A percentile compares a stretch with the other conserved stretches of the same genome.
Conservation (phyloP, 352 stramenopile genomes). For the Peronospora tabacina region DNA sequence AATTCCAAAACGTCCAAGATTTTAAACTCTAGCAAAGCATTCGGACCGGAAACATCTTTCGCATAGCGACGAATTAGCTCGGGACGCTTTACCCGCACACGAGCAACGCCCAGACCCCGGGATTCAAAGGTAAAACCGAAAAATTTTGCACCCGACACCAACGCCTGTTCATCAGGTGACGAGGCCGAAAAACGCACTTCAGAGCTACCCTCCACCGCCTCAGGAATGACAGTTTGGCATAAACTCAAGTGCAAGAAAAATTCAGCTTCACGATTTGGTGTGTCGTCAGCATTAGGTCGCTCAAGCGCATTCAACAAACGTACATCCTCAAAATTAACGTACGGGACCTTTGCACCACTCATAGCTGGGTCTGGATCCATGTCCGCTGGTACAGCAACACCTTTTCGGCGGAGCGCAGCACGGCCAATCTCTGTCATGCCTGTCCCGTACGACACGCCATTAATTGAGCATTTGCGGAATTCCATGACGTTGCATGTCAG, state of each 20-base stretch:
- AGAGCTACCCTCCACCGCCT: conserved; percentile 37
- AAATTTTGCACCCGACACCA: conserved; percentile 83
- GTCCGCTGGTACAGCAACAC: conserved; percentile 45
- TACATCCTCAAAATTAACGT: conserved; percentile 76
- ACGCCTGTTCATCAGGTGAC: conserved; percentile 82
- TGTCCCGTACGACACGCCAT: conserved; percentile 88
- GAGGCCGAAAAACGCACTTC: conserved; percentile 67
- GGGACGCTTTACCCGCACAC: conserved; percentile 41
- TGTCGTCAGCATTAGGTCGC: conserved; percentile 19
- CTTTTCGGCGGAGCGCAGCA: conserved; percentile 55
- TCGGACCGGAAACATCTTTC: conserved; percentile 25
- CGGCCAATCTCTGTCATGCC: conserved; percentile 76
- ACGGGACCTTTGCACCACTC: conserved; percentile 38
- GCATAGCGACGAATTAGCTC: conserved; percentile 29
- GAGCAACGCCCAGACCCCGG: conserved; percentile 49
- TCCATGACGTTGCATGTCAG: conserved; percentile 92
- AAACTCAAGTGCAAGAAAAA: conserved; percentile 85
- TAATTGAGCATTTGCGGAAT: conserved; percentile 93
- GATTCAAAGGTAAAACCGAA: conserved; percentile 74
- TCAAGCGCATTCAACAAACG: conserved; percentile 42
- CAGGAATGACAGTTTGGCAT: conserved; percentile 74
- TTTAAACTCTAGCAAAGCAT: conserved; percentile 56
- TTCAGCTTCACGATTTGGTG: conserved; percentile 38
- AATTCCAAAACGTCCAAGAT: conserved; percentile 95
- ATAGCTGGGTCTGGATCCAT: conserved; percentile 15